These are phyloP conservation scores for Chaetomiaceae sp. DNA, from an alignment of 2,329 filamentous ascomycete species.

Conservation along the genomic window DNA sequence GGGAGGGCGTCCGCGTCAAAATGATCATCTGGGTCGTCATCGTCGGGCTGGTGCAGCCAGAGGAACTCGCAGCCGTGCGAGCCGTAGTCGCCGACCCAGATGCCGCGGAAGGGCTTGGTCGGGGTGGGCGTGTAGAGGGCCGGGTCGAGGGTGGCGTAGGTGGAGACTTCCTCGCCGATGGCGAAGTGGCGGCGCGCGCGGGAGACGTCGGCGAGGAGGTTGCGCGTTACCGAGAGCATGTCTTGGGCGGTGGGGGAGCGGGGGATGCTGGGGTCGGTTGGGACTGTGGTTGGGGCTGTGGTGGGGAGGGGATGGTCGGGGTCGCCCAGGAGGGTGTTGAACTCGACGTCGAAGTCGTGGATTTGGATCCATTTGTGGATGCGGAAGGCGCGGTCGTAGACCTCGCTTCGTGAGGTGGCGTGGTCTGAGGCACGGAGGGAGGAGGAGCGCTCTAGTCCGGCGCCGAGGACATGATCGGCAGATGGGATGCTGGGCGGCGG, in stretches of 20 bases:
- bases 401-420: constrained; percentile 50
- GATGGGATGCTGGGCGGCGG: constrained; percentile 69
- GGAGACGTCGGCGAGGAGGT: background rate
- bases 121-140: constrained; percentile 73
- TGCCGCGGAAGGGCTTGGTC: constrained; percentile 78
- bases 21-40: constrained; percentile 33
- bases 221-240: too few relatives aligned
- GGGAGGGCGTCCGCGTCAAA: constrained; percentile 30
- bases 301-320: too few relatives aligned
- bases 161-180: constrained; percentile 53
- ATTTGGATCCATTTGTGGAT: constrained; percentile 74
- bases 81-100: constrained; percentile 89
- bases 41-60: constrained; percentile 69
- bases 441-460: constrained; percentile 24
- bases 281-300: too few relatives aligned
- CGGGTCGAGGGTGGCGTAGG: constrained; percentile 67
- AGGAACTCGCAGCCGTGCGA: constrained; percentile 87
- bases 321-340: too few relatives aligned
- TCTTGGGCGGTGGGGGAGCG: too few relatives aligned
- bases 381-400: constrained; percentile 67
- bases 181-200: constrained; percentile 31
- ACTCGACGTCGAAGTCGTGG: constrained; percentile 1
- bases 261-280: too few relatives aligned
- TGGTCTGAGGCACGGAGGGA: constrained; percentile 27
- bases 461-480: constrained; percentile 44